A percentile compares a stretch with the other conserved stretches of the same genome.
Conservation (phyloP, 352 stramenopile genomes). For the Phytophthora tubulina region DNA sequence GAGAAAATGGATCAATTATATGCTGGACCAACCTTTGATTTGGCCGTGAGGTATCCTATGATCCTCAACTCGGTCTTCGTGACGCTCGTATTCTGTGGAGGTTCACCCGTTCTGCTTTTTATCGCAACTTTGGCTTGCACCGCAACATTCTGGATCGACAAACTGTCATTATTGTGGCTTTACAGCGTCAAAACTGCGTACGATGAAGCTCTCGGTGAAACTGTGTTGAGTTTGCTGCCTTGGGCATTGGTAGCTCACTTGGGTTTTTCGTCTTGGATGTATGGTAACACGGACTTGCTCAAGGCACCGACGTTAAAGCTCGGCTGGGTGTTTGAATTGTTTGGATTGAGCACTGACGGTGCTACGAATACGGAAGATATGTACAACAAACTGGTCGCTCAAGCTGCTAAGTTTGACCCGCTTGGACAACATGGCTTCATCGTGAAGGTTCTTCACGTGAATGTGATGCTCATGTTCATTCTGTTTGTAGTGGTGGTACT, state of each 20-base stretch:
- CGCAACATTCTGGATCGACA: slow-evolving; percentile 85
- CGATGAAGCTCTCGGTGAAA: slow-evolving; percentile 79
- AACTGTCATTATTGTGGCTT: slow-evolving; percentile 77
- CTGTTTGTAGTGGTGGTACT: slow-evolving; percentile 65
- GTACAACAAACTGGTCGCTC: slow-evolving; percentile 53
- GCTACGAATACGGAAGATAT: slow-evolving; percentile 43
- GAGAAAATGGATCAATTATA: slow-evolving; percentile 85
- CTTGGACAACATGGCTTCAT: slow-evolving; percentile 66
- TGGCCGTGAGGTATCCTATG: slow-evolving; percentile 84
- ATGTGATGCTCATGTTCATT: slow-evolving; percentile 80
- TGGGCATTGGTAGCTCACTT: slow-evolving; percentile 81
- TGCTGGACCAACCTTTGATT: slow-evolving; percentile 74
- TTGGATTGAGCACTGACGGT: slow-evolving; percentile 45
- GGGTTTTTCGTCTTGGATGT: slow-evolving; percentile 87
- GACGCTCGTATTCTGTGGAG: slow-evolving; percentile 84
- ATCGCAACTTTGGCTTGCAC: slow-evolving; percentile 70
- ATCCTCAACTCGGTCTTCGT: slow-evolving; percentile 89
- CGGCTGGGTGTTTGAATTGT: slow-evolving; percentile 44
- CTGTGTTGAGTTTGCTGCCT: slow-evolving; percentile 61
- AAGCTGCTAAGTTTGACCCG: slow-evolving; percentile 58
- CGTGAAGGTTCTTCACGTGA: slow-evolving; percentile 75
- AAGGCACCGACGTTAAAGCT: slow-evolving; percentile 65
- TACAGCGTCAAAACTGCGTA: slow-evolving; percentile 87
- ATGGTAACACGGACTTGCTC: slow-evolving; percentile 77
- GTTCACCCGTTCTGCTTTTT: slow-evolving; percentile 82